These are phyloP conservation scores for Fusarium armeniacum DNA, from an alignment of 2,329 filamentous ascomycete genomes.

Conservation along the genomic window DNA sequence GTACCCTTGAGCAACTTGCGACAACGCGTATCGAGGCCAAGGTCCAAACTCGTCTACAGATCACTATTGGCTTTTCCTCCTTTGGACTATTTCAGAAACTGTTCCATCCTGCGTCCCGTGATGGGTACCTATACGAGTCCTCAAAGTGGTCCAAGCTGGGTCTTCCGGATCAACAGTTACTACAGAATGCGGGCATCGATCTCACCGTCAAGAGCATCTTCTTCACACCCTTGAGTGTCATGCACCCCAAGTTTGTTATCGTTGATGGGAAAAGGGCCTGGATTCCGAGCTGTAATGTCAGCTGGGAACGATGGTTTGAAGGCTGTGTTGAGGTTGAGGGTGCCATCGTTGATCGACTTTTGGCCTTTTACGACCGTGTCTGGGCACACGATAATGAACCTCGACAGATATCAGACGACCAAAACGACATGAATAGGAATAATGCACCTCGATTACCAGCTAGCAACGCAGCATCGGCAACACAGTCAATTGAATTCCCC, in stretches of 20 bases:
- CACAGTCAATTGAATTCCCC: slow-evolving; percentile 50
- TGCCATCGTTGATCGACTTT: slow-evolving; percentile 70
- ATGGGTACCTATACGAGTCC: slow-evolving; percentile 73
- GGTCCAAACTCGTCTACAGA: slow-evolving; percentile 60
- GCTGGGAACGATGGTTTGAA: slow-evolving; percentile 91
- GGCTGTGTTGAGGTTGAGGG: slow-evolving; percentile 78
- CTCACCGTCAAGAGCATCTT: slow-evolving; percentile 83
- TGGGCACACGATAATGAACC: slow-evolving; percentile 65
- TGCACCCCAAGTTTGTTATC: slow-evolving; percentile 88
- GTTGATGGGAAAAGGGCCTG: slow-evolving; percentile 76
- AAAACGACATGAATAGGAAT: background rate
- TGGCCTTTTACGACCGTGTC: slow-evolving; percentile 76
- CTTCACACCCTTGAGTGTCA: slow-evolving; percentile 84
- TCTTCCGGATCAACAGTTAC: slow-evolving; percentile 67
- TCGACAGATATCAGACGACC: background rate
- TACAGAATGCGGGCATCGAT: slow-evolving; percentile 72
- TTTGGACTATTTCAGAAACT: slow-evolving; percentile 80
- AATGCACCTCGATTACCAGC: background rate
- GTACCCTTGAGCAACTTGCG: slow-evolving; percentile 72
- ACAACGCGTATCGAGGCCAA: slow-evolving; percentile 49
- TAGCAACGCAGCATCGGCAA: slow-evolving; percentile 46
- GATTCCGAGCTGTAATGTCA: slow-evolving; percentile 85
- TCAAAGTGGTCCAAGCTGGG: slow-evolving; percentile 74
- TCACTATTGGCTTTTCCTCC: slow-evolving; percentile 84
- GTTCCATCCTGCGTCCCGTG: slow-evolving; percentile 74